These are phyloP conservation scores for Saprolegnia parasitica DNA, from an alignment of 352 stramenopile genomes.

Conservation along the genomic window DNA sequence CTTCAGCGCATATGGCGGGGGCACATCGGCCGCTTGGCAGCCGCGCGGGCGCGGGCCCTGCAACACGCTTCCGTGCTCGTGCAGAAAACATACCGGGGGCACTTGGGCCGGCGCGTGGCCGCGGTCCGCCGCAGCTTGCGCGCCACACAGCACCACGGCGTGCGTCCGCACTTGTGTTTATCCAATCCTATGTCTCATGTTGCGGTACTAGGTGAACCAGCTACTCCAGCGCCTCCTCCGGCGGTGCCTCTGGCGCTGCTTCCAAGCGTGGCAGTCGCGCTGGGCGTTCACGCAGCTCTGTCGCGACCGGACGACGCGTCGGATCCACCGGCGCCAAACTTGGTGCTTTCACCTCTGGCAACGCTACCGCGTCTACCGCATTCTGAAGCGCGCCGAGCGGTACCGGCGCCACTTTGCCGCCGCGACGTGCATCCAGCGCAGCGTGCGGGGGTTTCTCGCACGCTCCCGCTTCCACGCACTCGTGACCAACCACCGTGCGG, in stretches of 20 bases:
- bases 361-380: slow-evolving; percentile 30
- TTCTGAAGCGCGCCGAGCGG: slow-evolving; percentile 40
- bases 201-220: slow-evolving; percentile 16
- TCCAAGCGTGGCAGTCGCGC: slow-evolving; percentile 32
- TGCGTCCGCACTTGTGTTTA: background rate
- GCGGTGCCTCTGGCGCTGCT: slow-evolving; percentile 33
- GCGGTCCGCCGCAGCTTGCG: slow-evolving; percentile 33
- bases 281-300: background rate
- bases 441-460: slow-evolving; percentile 53
- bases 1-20: slow-evolving; percentile 66
- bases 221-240: slow-evolving; percentile 41
- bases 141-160: slow-evolving; percentile 34
- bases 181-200: background rate
- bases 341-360: slow-evolving; percentile 26
- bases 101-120: slow-evolving; percentile 32
- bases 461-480: slow-evolving; percentile 42
- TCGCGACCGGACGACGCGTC: background rate
- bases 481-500: slow-evolving; percentile 40
- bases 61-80: slow-evolving; percentile 37
- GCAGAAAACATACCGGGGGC: slow-evolving; percentile 53
- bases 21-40: slow-evolving; percentile 46
- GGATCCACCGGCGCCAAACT: background rate
- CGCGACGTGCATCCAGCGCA: slow-evolving; percentile 60
- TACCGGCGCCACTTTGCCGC: slow-evolving; percentile 37
- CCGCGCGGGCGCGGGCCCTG: slow-evolving; percentile 33